Evolutionary conservation across 768 basidiomycete genomes (phyloP).

Genomic region (Leccinum subtestaceum): DNA sequence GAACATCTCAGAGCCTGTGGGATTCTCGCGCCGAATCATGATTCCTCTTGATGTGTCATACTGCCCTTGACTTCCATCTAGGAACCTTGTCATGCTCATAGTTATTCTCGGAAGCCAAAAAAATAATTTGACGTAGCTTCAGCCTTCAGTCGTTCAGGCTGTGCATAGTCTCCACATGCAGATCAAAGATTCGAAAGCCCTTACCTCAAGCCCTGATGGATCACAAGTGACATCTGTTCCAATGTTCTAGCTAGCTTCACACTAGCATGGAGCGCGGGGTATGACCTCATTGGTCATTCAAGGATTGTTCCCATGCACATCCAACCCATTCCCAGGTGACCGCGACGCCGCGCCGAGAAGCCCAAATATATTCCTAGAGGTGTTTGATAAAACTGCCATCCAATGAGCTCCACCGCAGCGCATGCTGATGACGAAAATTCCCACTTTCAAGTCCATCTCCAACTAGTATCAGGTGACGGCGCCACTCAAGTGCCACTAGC

Average conservation of each 20-base stretch:
- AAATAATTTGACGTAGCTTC: not conserved
- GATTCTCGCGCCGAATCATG: not conserved
- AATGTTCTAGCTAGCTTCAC: too few relatives aligned
- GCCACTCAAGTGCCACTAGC: not conserved
- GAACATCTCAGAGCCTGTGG: not conserved
- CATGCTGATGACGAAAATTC: not conserved
- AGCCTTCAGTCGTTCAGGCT: not conserved
- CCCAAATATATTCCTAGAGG: not conserved
- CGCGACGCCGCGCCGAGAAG: not conserved
- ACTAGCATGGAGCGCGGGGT: not conserved
- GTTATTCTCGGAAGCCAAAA: not conserved
- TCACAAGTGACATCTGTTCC: not conserved
- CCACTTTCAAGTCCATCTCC: not conserved
- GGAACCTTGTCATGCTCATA: not conserved
- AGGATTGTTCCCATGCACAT: not conserved
- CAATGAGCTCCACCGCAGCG: not conserved
- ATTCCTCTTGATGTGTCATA: not conserved
- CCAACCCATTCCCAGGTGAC: not conserved
- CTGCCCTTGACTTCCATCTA: not conserved
- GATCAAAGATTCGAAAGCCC: not conserved
- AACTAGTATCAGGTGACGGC: not conserved
- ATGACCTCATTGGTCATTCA: not conserved
- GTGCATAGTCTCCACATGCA: not conserved
- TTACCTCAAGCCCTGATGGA: not conserved
- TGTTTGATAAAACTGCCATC: not conserved